Conservation (phyloP, 2,329 filamentous ascomycete genomes). For the Cordyceps cateniannulata region DNA sequence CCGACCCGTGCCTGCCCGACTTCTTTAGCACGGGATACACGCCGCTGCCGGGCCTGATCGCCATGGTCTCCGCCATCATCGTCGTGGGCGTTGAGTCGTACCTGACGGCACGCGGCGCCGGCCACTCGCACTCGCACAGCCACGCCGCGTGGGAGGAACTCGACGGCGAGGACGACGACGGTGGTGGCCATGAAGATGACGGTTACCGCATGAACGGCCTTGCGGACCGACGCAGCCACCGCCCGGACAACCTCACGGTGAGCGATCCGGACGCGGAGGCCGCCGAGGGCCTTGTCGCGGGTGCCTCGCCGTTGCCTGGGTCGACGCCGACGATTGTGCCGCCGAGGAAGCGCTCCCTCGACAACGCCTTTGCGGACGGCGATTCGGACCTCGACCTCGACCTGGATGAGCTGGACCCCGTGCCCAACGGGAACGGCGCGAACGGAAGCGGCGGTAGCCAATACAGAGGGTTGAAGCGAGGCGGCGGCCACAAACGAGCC, state of each 20-base stretch:
- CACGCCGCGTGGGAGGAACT: constrained; percentile 41
- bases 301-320: constrained; percentile 52
- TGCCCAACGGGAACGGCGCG: constrained; percentile 17
- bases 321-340: constrained; percentile 36
- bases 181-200: constrained; percentile 31
- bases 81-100: constrained; percentile 87
- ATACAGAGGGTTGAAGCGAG: constrained; percentile 27
- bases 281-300: constrained; percentile 49
- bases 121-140: constrained; percentile 53
- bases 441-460: constrained; percentile 20
- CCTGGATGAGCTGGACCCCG: constrained; percentile 53
- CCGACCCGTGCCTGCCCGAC: constrained; percentile 64
- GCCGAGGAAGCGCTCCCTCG: constrained; percentile 21
- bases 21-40: constrained; percentile 76
- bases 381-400: constrained; percentile 55
- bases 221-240: constrained; percentile 32
- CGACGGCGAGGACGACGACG: constrained; percentile 31
- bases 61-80: constrained; percentile 73
- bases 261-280: constrained; percentile 46
- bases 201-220: constrained; percentile 27
- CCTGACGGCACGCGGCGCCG: constrained; percentile 64
- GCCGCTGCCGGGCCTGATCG: constrained; percentile 73
- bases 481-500: constrained; percentile 8
- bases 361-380: constrained; percentile 32
- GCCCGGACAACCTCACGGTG: constrained; percentile 44